These are phyloP conservation scores for Lenwebbia sp. DNA, from an alignment of 345 rosid genomes.

Conservation along the genomic window DNA sequence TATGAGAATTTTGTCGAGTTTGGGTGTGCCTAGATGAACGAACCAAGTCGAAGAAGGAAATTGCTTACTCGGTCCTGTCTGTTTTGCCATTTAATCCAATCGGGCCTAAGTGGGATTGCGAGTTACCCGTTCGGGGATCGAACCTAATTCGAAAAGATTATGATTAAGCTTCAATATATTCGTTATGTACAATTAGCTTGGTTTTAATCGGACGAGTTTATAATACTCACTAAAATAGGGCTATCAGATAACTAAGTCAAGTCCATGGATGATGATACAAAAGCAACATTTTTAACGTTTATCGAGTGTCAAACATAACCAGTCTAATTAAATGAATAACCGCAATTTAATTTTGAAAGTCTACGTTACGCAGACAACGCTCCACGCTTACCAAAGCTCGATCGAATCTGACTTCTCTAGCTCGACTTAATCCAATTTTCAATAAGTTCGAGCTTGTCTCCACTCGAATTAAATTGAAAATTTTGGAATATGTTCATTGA, in stretches of 20 bases:
- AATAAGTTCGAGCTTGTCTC: too few species aligned
- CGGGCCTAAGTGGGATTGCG: neutral
- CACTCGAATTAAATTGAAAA: too few species aligned
- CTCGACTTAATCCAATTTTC: too few species aligned
- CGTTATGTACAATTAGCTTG: neutral
- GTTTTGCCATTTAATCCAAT: neutral
- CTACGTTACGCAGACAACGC: neutral
- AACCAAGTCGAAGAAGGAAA: neutral
- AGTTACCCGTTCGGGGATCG: neutral
- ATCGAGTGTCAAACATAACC: neutral
- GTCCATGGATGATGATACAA: neutral
- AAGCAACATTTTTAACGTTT: neutral
- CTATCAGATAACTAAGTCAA: neutral
- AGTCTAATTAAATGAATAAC: neutral
- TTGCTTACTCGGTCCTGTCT: neutral
- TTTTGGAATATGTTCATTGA: too few species aligned
- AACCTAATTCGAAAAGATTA: neutral
- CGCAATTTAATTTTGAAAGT: neutral
- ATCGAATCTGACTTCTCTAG: neutral
- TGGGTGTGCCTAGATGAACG: neutral
- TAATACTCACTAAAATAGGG: neutral
- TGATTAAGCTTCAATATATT: neutral
- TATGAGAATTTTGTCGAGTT: neutral
- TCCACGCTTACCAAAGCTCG: neutral
- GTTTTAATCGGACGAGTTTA: neutral